These are phyloP conservation scores for Penicillium ucsense DNA, from an alignment of 495 filamentous ascomycete genomes.

Conservation along the genomic window DNA sequence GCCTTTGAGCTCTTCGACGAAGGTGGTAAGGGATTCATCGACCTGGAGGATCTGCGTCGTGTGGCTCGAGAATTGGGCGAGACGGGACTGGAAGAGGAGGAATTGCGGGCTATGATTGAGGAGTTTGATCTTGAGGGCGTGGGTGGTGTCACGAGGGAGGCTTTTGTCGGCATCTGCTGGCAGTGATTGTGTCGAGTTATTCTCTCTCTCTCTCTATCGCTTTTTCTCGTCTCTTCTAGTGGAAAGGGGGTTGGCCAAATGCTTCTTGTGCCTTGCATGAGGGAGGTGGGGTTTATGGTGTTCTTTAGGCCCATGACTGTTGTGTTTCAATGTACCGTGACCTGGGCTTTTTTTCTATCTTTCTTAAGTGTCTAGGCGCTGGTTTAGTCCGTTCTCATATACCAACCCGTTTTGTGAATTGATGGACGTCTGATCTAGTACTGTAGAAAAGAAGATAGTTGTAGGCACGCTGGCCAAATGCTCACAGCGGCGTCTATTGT, in stretches of 20 bases:
- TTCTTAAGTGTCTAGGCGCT: not conserved
- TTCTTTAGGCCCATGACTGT: constrained; percentile 2
- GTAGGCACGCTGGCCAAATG: too few relatives aligned
- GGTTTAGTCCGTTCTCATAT: too few relatives aligned
- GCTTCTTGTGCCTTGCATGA: constrained; percentile 6
- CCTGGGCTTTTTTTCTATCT: constrained; percentile 4
- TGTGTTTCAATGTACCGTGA: not conserved
- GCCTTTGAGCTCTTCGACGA: constrained; percentile 88
- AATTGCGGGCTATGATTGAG: constrained; percentile 91
- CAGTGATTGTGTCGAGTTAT: constrained; percentile 21
- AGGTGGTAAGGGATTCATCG: constrained; percentile 73
- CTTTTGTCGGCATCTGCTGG: constrained; percentile 77
- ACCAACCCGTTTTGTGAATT: too few relatives aligned
- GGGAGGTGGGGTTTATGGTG: constrained; percentile 6
- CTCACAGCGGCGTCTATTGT: too few relatives aligned
- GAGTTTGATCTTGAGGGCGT: constrained; percentile 96
- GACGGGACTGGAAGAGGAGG: constrained; percentile 78
- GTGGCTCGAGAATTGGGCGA: constrained; percentile 91
- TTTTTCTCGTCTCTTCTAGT: not conserved
- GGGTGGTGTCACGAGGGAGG: constrained; percentile 78
- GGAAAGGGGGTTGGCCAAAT: not conserved
- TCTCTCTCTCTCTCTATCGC: not conserved
- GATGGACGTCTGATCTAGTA: too few relatives aligned
- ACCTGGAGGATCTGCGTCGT: constrained; percentile 70
- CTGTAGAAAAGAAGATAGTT: too few relatives aligned